Evolutionary conservation across 2,329 filamentous ascomycete species (phyloP).

Genomic region (Calonectria hawksworthii): DNA sequence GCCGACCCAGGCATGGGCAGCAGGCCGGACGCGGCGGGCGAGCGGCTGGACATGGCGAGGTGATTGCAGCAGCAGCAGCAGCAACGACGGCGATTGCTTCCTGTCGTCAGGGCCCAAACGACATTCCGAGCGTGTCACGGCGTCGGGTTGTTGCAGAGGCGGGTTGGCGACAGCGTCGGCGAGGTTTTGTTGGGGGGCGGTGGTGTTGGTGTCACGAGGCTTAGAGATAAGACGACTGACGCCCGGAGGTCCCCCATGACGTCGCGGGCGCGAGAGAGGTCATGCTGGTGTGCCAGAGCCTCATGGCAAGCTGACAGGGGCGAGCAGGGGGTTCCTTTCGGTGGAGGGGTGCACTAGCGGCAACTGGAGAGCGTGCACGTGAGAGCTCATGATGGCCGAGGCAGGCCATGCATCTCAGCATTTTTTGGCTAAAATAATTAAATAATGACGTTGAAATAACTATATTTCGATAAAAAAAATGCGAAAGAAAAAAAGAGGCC

Average conservation of each 20-base stretch:
- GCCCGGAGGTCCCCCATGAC: not conserved
- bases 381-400: not conserved
- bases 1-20: slow-evolving; percentile 71
- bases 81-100: slow-evolving; percentile 7
- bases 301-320: not conserved
- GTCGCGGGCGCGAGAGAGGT: not conserved
- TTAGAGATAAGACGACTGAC: not conserved
- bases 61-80: not conserved
- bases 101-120: not conserved
- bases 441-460: not conserved
- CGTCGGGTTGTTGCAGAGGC: not conserved
- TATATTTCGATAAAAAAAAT: no score
- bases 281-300: not conserved
- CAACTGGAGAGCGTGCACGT: not conserved
- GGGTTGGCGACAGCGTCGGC: not conserved
- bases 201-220: not conserved
- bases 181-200: not conserved
- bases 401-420: no score
- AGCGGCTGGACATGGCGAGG: slow-evolving; percentile 52
- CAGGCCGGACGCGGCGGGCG: slow-evolving; percentile 60
- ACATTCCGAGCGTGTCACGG: slow-evolving; percentile 9
- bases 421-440: not conserved
- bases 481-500: no score
- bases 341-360: not conserved
- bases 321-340: not conserved